Conservation (phyloP, 345 rosid genomes). For the Brassica juncea region DNA sequence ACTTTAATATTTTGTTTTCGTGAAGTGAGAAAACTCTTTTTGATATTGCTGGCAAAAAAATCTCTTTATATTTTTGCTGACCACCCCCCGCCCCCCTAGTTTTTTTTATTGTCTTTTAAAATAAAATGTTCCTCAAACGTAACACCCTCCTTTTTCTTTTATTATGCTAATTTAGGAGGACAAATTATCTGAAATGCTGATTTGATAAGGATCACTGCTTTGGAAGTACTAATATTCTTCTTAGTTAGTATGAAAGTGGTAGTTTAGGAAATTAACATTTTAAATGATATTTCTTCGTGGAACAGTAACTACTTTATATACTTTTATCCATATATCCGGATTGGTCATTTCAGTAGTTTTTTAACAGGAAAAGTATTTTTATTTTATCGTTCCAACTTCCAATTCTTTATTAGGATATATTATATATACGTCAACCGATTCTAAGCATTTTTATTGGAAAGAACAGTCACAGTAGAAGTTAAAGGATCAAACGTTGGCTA, state of each 20-base stretch:
- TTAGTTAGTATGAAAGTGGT: background rate
- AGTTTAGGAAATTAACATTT: background rate
- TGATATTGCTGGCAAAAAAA: background rate
- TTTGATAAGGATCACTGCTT: conserved; percentile 3
- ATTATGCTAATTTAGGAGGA: background rate
- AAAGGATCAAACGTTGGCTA: conserved; percentile 30
- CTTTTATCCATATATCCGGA: background rate
- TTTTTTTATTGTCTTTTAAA: background rate
- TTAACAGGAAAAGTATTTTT: background rate
- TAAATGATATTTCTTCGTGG: background rate
- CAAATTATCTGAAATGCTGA: background rate
- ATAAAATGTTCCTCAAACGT: background rate
- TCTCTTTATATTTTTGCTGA: background rate
- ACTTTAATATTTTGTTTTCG: background rate
- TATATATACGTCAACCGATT: background rate
- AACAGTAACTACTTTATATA: background rate
- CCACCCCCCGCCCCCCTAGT: background rate
- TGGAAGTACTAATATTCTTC: background rate
- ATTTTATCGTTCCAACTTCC: background rate
- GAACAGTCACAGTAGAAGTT: conserved; percentile 14
- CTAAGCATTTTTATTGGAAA: conserved; percentile 18
- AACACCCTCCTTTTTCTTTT: background rate
- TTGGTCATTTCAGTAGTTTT: background rate
- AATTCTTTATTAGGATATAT: background rate
- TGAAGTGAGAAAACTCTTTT: background rate